phyloP scores from a whole-genome alignment of 164 flowering plant species.

The Taxillus chinensis region DNA sequence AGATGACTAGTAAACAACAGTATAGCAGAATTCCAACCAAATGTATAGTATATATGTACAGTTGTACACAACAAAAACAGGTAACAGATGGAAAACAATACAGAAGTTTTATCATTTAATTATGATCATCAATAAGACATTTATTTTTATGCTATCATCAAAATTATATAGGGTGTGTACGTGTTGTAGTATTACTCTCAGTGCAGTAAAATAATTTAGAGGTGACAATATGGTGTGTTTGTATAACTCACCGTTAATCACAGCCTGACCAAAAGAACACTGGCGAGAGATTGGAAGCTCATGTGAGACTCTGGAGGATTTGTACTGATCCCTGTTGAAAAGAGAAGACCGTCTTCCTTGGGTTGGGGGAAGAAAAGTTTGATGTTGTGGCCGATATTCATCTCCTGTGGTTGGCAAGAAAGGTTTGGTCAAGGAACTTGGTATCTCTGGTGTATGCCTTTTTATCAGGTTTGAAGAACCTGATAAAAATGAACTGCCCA shows the following conservation, averaged over 20 bases:
- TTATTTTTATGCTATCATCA: no score
- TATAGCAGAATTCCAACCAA: no score
- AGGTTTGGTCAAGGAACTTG: slow-evolving; percentile 47
- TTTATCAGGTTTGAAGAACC: slow-evolving; percentile 49
- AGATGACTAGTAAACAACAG: no score
- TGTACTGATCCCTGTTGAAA: slow-evolving; percentile 14
- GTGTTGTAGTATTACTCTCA: no score
- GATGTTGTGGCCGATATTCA: slow-evolving; percentile 19
- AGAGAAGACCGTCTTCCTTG: slow-evolving; percentile 31
- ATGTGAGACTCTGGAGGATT: slow-evolving; percentile 38
- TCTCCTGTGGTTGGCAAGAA: slow-evolving; percentile 34
- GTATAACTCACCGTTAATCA: slow-evolving; percentile 57
- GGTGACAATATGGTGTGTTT: neutral
- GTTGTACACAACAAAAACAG: no score
- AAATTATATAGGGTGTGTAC: no score
- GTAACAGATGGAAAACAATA: no score
- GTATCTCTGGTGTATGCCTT: slow-evolving; percentile 72
- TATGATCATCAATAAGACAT: no score
- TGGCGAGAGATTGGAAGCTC: slow-evolving; percentile 54
- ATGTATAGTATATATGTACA: no score
- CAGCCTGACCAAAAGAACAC: slow-evolving; percentile 75
- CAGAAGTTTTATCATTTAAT: no score
- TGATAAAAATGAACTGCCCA: slow-evolving; percentile 64
- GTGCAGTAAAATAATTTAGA: neutral
- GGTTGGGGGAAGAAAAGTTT: slow-evolving; percentile 52